Evolutionary conservation across 148 eudicot species (phyloP).

Genomic region (Heliamphora exappendiculata): DNA sequence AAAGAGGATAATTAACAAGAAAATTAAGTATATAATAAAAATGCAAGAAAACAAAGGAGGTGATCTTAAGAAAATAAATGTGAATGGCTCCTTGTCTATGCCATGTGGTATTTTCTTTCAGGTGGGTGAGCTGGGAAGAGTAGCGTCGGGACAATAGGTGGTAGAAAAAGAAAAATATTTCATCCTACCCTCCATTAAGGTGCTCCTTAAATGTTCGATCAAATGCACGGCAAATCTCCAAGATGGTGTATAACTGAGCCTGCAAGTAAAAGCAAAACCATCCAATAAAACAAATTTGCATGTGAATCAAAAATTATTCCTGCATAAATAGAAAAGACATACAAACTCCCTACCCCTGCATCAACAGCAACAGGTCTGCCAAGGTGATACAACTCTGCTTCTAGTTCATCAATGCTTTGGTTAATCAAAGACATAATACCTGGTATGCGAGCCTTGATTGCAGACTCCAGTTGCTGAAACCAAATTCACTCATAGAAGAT

Average conservation of each 20-base stretch:
- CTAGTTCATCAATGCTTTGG: conserved; percentile 43
- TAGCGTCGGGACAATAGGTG: neutral
- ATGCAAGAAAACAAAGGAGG: neutral
- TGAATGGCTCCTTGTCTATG: neutral
- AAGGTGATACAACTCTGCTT: conserved; percentile 44
- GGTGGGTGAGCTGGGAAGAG: neutral
- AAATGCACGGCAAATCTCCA: conserved; percentile 89
- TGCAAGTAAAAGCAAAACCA: conserved; percentile 16
- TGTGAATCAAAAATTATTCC: neutral
- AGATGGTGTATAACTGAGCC: conserved; percentile 72
- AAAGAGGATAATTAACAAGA: conserved; percentile 2
- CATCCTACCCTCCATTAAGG: conserved; percentile 77
- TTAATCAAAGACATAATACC: conserved; percentile 37
- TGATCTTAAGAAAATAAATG: neutral
- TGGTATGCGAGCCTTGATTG: conserved; percentile 45
- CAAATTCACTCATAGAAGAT: neutral
- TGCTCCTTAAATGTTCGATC: conserved; percentile 70
- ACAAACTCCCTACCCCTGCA: conserved; percentile 43
- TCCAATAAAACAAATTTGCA: neutral
- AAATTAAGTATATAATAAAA: neutral
- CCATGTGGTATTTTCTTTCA: neutral
- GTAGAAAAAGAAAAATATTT: neutral
- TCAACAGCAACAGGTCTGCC: conserved; percentile 51
- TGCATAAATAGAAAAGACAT: neutral
- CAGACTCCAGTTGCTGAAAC: conserved; percentile 47